Evolutionary conservation across 257 asterid genomes (phyloP).

Genomic region (Solanum sejunctum): DNA sequence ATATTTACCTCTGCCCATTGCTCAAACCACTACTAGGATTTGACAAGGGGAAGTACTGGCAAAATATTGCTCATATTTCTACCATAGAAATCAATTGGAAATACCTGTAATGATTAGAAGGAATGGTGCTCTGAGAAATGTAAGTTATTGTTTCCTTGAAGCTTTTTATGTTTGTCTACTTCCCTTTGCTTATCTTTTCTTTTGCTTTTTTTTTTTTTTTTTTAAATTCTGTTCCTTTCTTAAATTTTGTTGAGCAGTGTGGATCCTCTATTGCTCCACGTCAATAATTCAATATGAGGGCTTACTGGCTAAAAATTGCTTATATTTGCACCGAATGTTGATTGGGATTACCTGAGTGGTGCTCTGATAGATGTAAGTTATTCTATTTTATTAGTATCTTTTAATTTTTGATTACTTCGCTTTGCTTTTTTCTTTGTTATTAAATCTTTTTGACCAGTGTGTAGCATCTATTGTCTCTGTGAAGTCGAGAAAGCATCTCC

Average conservation of each 20-base stretch:
- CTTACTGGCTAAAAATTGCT: too few relatives aligned
- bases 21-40: background rate
- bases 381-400: background rate
- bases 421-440: background rate
- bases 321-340: too few relatives aligned
- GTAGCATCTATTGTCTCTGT: background rate
- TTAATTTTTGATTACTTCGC: background rate
- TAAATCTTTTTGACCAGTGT: background rate
- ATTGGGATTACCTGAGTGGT: too few relatives aligned
- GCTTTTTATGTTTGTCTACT: background rate
- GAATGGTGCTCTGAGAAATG: background rate
- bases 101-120: background rate
- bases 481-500: background rate
- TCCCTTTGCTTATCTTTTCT: background rate
- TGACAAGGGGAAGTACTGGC: background rate
- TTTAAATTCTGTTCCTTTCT: background rate
- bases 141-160: background rate
- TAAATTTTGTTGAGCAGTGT: background rate
- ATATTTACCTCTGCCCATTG: background rate
- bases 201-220: background rate
- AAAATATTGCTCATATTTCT: background rate
- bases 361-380: too few relatives aligned
- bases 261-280: background rate
- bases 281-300: too few relatives aligned
- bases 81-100: rapidly evolving